phyloP scores from a whole-genome alignment of 352 stramenopile species.

The Phytopythium kandeliae region DNA sequence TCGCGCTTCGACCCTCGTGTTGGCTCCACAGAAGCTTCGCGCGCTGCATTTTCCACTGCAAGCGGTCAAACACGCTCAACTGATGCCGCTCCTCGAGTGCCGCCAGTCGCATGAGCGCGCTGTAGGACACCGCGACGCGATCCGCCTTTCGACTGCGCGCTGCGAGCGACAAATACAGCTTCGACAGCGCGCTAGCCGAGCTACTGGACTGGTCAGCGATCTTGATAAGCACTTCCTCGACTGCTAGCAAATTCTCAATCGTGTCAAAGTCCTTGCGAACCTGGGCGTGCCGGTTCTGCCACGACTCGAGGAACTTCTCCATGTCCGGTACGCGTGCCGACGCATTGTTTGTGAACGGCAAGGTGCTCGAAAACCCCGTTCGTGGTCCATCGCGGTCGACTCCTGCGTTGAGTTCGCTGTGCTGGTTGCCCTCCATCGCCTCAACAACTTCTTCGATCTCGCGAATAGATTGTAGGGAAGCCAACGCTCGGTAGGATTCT shows the following conservation, averaged over 20 bases:
- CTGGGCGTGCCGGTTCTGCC: slow-evolving; percentile 33
- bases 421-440: slow-evolving; percentile 5
- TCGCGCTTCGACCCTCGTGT: slow-evolving; percentile 60
- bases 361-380: slow-evolving; percentile 10
- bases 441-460: slow-evolving; percentile 50
- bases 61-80: slow-evolving; percentile 32
- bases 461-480: slow-evolving; percentile 50
- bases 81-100: slow-evolving; percentile 29
- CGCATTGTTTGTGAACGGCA: background rate
- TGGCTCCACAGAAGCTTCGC: slow-evolving; percentile 79
- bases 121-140: slow-evolving; percentile 61
- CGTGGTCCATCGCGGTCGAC: background rate
- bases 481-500: slow-evolving; percentile 47
- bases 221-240: slow-evolving; percentile 59
- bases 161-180: slow-evolving; percentile 51
- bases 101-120: slow-evolving; percentile 54
- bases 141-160: slow-evolving; percentile 57
- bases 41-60: slow-evolving; percentile 71
- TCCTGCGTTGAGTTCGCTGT: background rate
- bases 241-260: slow-evolving; percentile 44
- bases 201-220: slow-evolving; percentile 20
- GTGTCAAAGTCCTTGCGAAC: slow-evolving; percentile 52
- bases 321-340: background rate
- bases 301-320: slow-evolving; percentile 26
- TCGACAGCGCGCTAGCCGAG: slow-evolving; percentile 23